A percentile compares a stretch with the other conserved stretches of the same genome.
Evolutionary conservation across 2,329 filamentous ascomycete genomes (phyloP).

Genomic region (Malbranchea zuffiana): DNA sequence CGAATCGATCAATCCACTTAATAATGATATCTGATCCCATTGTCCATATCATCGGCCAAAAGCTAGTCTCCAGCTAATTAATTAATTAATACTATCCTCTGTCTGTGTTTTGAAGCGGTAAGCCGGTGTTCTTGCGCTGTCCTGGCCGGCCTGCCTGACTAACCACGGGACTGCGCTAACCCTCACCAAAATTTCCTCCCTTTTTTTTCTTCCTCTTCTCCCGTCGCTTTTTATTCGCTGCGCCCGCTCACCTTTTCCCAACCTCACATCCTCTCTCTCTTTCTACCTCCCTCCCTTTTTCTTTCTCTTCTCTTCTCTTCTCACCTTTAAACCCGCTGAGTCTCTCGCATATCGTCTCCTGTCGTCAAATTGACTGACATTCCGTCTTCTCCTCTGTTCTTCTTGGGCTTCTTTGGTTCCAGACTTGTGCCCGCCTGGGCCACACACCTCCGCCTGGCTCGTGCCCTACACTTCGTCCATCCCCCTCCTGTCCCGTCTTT

Average conservation of each 20-base stretch:
- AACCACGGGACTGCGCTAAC: constrained; percentile 11
- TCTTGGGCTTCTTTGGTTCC: too few species aligned
- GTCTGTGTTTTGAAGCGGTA: constrained; percentile 2
- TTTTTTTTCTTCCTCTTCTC: constrained; percentile 13
- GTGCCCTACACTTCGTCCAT: too few species aligned
- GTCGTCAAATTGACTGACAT: too few species aligned
- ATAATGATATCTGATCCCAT: too few species aligned
- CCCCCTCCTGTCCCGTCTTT: too few species aligned
- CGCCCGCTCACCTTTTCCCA: constrained; percentile 13
- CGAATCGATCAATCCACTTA: too few species aligned
- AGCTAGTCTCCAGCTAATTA: too few species aligned
- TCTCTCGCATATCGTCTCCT: too few species aligned
- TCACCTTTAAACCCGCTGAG: constrained; percentile 10
- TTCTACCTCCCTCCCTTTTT: constrained; percentile 12
- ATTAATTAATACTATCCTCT: too few species aligned
- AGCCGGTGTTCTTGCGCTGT: constrained; percentile 1
- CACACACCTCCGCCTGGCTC: too few species aligned
- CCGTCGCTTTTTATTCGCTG: constrained; percentile 9
- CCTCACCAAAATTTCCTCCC: constrained; percentile 14
- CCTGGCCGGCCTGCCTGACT: constrained; percentile 1
- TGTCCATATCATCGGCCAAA: too few species aligned
- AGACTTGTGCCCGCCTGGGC: too few species aligned
- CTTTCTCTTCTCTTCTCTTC: constrained; percentile 12
- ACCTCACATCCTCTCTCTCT: constrained; percentile 12
- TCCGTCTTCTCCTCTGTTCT: background rate